These are phyloP conservation scores for Nemania sp. DNA, from an alignment of 2,329 filamentous ascomycete species.

Conservation along the genomic window DNA sequence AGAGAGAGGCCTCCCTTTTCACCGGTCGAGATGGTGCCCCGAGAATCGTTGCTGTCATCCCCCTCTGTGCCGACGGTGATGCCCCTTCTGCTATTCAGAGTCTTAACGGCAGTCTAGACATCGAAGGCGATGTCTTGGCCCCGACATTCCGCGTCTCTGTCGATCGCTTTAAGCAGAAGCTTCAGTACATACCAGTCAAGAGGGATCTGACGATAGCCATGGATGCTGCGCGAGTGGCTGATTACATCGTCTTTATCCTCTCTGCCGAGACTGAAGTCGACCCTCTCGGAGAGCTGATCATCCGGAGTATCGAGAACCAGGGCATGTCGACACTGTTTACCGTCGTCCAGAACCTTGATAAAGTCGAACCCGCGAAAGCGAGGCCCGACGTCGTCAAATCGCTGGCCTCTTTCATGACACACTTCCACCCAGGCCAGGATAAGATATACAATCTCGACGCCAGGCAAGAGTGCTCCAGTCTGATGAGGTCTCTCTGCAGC, in stretches of 20 bases:
- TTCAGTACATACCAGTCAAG: constrained; percentile 80
- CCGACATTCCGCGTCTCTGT: constrained; percentile 69
- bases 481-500: constrained; percentile 89
- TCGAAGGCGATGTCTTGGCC: constrained; percentile 66
- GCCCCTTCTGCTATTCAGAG: constrained; percentile 67
- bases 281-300: constrained; percentile 78
- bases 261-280: constrained; percentile 86
- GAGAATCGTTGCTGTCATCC: constrained; percentile 84
- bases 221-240: constrained; percentile 84
- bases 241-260: constrained; percentile 87
- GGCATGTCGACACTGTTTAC: constrained; percentile 92
- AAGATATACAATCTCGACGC: constrained; percentile 89
- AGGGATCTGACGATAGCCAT: constrained; percentile 77
- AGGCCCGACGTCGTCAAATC: constrained; percentile 76
- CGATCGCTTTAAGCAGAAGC: constrained; percentile 91
- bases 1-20: constrained; percentile 80
- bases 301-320: constrained; percentile 88
- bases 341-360: constrained; percentile 78
- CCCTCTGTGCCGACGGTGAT: constrained; percentile 76
- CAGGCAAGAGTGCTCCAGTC: constrained; percentile 86
- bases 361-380: constrained; percentile 78
- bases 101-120: constrained; percentile 79
- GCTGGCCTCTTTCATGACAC: constrained; percentile 88
- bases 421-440: constrained; percentile 91
- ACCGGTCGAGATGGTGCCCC: constrained; percentile 85